Evolutionary conservation across 371 early-diverging fungal genomes (phyloP), one percentile per base, ranked within the genome.

Genomic region (Rhizopus delemar): DNA sequence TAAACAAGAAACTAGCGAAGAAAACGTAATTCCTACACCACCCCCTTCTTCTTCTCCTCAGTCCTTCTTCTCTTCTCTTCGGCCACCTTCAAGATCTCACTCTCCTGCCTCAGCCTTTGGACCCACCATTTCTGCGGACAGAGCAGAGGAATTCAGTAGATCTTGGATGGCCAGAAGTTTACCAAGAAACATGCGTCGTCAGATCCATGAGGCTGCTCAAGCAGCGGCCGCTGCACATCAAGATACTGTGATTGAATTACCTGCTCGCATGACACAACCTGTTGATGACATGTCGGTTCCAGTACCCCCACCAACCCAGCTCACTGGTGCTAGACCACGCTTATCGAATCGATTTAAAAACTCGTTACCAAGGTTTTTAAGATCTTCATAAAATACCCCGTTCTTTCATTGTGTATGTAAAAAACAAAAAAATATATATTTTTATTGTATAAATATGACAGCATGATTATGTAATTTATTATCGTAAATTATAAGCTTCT

Each of bases 141-240:
- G 61, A 46, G 72, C 71, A 11, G 76, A 75, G 16, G 71, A 71
- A 38, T 79, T 75, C 51, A 79, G 73, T 56, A 58, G 68, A 28
- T 69, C 76, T 0, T 79, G 79, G 79, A 72, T 79, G 69, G 74
- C 74, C 4, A 66, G 76, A 28, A 75, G 73, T 51, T 45, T 79
- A 56, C 79, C 79, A 11, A 60, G 79, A 45, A 79, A 67, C 41
- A 79, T 79, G 79, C 66, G 76, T 43, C 70, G 79, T 16, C 79
- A 79, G 49, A 63, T 79, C 8, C 38, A 66, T 11, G 62, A 67
- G 51, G 75, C 71, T 11, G 69, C 71, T 22, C 53, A 51, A 4
- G 53, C 62, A 28, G 56, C 55, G 5, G 60, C 63, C 0, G 60
- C 58, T 15, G 63, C 57, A 7, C 50, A 68, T 28, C 66, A 57